phyloP scores from a whole-genome alignment of 2,329 filamentous ascomycete genomes.

The Botrytis byssoidea region DNA sequence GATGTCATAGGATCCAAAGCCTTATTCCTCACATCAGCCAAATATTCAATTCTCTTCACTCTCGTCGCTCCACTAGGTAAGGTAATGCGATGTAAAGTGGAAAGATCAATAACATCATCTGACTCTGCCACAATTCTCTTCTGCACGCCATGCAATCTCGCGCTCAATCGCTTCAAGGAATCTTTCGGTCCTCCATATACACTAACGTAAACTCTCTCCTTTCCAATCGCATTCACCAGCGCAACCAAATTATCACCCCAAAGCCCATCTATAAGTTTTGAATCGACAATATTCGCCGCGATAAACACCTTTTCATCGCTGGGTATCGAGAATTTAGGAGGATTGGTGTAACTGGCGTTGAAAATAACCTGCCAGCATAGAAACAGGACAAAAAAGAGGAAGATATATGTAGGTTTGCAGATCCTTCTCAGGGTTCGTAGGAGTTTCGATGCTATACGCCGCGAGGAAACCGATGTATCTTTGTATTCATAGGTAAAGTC shows the following conservation, averaged over 20 bases:
- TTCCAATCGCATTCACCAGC: constrained; percentile 64
- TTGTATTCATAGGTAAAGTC: constrained; percentile 27
- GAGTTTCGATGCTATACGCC: constrained; percentile 18
- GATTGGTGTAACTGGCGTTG: constrained; percentile 46
- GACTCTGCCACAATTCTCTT: constrained; percentile 50
- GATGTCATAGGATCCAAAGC: constrained; percentile 63
- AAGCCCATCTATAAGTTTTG: constrained; percentile 57
- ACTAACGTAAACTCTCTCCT: constrained; percentile 67
- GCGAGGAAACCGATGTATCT: constrained; percentile 29
- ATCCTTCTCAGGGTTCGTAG: constrained; percentile 25
- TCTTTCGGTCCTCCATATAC: constrained; percentile 63
- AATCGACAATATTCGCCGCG: constrained; percentile 69
- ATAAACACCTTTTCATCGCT: constrained; percentile 69
- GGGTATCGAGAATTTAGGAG: constrained; percentile 45
- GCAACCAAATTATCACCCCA: constrained; percentile 63
- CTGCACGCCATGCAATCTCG: constrained; percentile 49
- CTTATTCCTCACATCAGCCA: constrained; percentile 70
- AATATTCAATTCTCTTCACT: constrained; percentile 71
- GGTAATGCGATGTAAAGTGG: constrained; percentile 56
- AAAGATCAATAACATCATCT: constrained; percentile 51
- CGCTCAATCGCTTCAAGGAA: constrained; percentile 54
- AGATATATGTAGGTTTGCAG: constrained; percentile 33
- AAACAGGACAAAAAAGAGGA: constrained; percentile 29
- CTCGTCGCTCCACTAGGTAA: constrained; percentile 61
- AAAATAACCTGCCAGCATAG: constrained; percentile 36